Percentiles rank a stretch among this genome's conserved stretches.
Conservation (phyloP, 352 stramenopile species). For the Saprolegnia parasitica region DNA sequence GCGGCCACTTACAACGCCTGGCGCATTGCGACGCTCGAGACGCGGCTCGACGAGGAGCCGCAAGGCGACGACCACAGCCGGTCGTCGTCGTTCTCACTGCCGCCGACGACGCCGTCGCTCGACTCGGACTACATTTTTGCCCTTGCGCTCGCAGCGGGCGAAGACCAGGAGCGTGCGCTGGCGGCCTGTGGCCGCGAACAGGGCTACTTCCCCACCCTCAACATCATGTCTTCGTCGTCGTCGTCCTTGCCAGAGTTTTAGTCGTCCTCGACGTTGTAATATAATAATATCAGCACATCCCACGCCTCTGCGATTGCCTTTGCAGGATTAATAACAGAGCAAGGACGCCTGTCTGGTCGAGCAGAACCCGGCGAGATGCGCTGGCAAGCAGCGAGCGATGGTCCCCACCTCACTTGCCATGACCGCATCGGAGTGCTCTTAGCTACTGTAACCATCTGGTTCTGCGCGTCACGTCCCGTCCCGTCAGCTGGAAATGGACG, state of each 20-base stretch:
- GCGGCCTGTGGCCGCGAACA: conserved; percentile 15
- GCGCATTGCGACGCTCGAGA: conserved; percentile 11
- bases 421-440: too few species aligned
- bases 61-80: background rate
- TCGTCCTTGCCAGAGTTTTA: background rate
- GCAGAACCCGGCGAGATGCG: too few species aligned
- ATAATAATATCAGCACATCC: background rate
- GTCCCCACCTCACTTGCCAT: too few species aligned
- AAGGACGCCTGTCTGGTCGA: too few species aligned
- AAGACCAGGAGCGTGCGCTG: conserved; percentile 23
- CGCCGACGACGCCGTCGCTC: background rate
- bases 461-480: too few species aligned
- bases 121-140: conserved; percentile 27
- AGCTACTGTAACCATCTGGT: too few species aligned
- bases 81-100: background rate
- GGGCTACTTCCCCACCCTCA: conserved; percentile 22
- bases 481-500: too few species aligned
- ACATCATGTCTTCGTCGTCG: background rate
- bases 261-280: background rate
- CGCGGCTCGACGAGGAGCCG: conserved; percentile 3
- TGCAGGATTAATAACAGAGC: too few species aligned
- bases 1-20: background rate
- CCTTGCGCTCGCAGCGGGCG: conserved; percentile 3
- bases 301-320: too few species aligned
- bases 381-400: too few species aligned